Conservation (phyloP, 768 basidiomycete species). For the Hygrophorus russula region DNA sequence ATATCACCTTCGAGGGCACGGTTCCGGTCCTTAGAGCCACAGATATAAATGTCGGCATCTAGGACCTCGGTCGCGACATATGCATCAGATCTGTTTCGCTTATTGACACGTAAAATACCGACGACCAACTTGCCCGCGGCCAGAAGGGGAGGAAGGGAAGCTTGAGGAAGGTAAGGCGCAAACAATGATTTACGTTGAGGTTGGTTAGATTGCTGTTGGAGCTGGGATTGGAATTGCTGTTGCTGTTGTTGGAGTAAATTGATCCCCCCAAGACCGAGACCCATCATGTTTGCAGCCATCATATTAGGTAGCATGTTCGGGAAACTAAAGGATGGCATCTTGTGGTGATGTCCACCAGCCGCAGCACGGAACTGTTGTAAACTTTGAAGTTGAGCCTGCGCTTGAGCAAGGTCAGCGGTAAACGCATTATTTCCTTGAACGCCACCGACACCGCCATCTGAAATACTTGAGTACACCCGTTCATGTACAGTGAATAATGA, state of each 20-base stretch:
- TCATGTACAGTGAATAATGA: background rate
- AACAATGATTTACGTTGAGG: constrained; percentile 98
- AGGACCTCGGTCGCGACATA: constrained; percentile 97
- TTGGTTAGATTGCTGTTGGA: constrained; percentile 85
- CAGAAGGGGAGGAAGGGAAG: constrained; percentile 90
- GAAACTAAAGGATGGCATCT: constrained; percentile 96
- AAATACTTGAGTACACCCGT: constrained; percentile 9
- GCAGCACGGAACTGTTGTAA: constrained; percentile 95
- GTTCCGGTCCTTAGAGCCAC: constrained; percentile 97
- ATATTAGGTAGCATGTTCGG: constrained; percentile 97
- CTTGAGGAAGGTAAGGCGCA: constrained; percentile 96
- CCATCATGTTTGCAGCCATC: constrained; percentile 97
- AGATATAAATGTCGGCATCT: constrained; percentile 98
- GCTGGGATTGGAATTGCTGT: constrained; percentile 89
- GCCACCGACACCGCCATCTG: constrained; percentile 70
- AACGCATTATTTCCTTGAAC: constrained; percentile 53
- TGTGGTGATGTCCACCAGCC: constrained; percentile 87
- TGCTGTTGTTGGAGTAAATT: constrained; percentile 89
- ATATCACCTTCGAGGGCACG: constrained; percentile 97
- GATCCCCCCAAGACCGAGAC: constrained; percentile 69
- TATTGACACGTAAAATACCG: constrained; percentile 94
- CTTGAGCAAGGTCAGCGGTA: constrained; percentile 84
- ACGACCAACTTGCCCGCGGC: constrained; percentile 97
- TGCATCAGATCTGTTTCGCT: constrained; percentile 96
- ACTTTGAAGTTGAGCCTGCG: constrained; percentile 93